phyloP scores from a whole-genome alignment of 768 basidiomycete species.

The Mycena olivaceomarginata region DNA sequence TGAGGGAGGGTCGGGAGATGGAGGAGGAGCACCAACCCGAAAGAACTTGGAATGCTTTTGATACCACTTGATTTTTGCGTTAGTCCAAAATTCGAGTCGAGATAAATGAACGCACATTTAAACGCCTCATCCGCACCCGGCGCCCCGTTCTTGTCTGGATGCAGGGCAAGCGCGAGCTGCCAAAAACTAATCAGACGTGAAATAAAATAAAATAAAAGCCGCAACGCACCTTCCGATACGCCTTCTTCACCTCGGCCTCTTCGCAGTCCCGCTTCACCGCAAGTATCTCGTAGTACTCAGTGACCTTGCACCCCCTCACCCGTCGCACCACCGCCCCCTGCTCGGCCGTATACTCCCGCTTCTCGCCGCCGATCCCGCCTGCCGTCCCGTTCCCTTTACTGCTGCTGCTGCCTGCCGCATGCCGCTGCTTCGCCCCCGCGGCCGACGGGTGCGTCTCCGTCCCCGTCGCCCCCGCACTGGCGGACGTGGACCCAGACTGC shows the following conservation, averaged over 20 bases:
- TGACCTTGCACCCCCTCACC: conserved; percentile 89
- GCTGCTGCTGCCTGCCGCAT: conserved; percentile 53
- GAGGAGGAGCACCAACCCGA: conserved; percentile 71
- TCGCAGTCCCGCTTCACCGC: conserved; percentile 87
- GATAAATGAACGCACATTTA: conserved; percentile 80
- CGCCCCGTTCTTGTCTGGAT: conserved; percentile 96
- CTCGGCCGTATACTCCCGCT: conserved; percentile 92
- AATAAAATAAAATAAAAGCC: conserved; percentile 18
- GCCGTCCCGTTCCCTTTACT: conserved; percentile 67
- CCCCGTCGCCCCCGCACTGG: too few relatives aligned
- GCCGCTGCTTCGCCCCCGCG: conserved; percentile 82
- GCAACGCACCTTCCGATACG: conserved; percentile 92
- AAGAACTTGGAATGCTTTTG: conserved; percentile 96
- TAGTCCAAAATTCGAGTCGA: conserved; percentile 29
- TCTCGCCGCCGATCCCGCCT: conserved; percentile 80
- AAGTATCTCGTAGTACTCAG: conserved; percentile 96
- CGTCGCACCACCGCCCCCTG: conserved; percentile 90
- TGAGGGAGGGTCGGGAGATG: conserved; percentile 19
- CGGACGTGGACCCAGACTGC: conserved; percentile 54
- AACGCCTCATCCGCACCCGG: conserved; percentile 99
- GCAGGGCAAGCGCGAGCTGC: conserved; percentile 91
- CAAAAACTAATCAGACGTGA: conserved; percentile 27
- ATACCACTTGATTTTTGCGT: conserved; percentile 82
- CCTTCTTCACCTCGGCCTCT: conserved; percentile 92
- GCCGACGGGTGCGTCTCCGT: conserved; percentile 86